phyloP scores from a whole-genome alignment of 345 rosid species.

The Citrus inodora region DNA sequence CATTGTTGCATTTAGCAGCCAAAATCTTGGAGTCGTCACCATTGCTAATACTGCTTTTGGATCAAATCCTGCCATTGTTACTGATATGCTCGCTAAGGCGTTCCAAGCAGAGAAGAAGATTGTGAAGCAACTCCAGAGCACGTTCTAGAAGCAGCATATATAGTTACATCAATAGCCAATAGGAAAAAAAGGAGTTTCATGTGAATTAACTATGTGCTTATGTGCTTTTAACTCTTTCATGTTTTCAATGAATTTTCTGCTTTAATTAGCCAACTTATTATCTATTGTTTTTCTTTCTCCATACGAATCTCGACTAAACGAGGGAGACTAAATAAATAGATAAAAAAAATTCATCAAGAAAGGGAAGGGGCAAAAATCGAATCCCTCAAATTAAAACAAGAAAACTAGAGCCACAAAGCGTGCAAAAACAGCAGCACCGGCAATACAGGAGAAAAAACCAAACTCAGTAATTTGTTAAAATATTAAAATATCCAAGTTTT shows the following conservation, averaged over 20 bases:
- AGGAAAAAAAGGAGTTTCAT: not conserved
- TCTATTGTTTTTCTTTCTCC: not conserved
- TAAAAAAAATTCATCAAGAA: not conserved
- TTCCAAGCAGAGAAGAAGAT: conserved; percentile 6
- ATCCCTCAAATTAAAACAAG: too few species aligned
- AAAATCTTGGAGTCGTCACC: conserved; percentile 5
- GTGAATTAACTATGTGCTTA: not conserved
- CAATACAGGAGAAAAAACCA: too few species aligned
- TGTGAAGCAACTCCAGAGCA: conserved; percentile 3
- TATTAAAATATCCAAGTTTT: too few species aligned
- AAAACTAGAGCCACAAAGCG: too few species aligned
- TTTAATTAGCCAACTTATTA: not conserved
- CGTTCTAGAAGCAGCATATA: not conserved
- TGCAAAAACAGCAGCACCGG: too few species aligned
- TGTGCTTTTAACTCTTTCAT: not conserved
- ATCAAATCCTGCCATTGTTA: not conserved
- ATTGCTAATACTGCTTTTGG: conserved; percentile 16
- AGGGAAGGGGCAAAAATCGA: too few species aligned
- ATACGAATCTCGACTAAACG: too few species aligned
- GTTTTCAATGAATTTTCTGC: not conserved
- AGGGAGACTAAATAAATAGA: too few species aligned
- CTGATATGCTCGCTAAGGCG: conserved; percentile 15
- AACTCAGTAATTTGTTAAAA: too few species aligned
- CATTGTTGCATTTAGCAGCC: conserved; percentile 12
- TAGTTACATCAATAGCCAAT: not conserved